phyloP scores from a whole-genome alignment of 148 eudicot genomes.

The Polygonum maritimum region DNA sequence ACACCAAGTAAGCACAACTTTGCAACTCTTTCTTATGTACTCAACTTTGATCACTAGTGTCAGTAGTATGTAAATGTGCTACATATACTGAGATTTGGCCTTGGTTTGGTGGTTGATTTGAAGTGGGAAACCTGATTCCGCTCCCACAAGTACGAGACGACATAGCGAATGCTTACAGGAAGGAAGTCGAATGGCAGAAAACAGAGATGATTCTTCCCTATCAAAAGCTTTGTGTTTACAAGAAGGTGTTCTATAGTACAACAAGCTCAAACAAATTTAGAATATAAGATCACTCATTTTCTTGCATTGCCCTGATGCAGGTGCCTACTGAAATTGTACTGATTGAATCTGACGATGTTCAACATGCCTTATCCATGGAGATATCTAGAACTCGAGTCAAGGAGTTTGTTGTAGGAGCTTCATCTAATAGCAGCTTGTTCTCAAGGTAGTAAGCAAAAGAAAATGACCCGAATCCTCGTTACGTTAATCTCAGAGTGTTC shows the following conservation, averaged over 20 bases:
- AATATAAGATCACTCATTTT: not conserved
- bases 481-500: too few species aligned
- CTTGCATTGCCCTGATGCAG: slow-evolving; percentile 24
- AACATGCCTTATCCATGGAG: slow-evolving; percentile 38
- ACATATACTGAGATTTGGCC: not conserved
- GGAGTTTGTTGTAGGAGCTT: slow-evolving; percentile 78
- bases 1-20: slow-evolving; percentile 61
- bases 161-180: slow-evolving; percentile 53
- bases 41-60: too few species aligned
- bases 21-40: not conserved
- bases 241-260: slow-evolving; percentile 31
- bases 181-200: slow-evolving; percentile 72
- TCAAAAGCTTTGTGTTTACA: slow-evolving; percentile 33
- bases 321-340: slow-evolving; percentile 57
- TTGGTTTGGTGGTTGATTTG: slow-evolving; percentile 3
- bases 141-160: slow-evolving; percentile 71
- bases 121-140: slow-evolving; percentile 76
- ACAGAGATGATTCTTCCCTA: slow-evolving; percentile 56
- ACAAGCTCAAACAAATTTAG: not conserved
- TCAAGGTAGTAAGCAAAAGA: slow-evolving; percentile 43
- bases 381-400: slow-evolving; percentile 28
- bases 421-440: slow-evolving; percentile 54
- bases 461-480: too few species aligned
- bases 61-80: not conserved
- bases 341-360: slow-evolving; percentile 65